phyloP scores from a whole-genome alignment of 2,329 filamentous ascomycete genomes.

The Raffaelea albimanens region DNA sequence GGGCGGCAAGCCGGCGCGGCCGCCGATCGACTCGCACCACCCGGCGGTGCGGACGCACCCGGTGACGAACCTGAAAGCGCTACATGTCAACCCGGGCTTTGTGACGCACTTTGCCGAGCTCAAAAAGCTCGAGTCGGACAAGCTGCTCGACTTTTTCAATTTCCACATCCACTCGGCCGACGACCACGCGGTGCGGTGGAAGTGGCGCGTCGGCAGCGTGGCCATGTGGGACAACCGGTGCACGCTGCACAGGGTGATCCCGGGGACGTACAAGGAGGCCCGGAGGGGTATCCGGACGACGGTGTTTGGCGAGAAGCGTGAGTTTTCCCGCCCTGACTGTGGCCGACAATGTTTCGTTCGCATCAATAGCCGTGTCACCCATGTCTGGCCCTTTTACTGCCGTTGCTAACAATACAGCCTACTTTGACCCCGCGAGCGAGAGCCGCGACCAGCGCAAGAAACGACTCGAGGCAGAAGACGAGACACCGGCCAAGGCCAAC shows the following conservation, averaged over 20 bases:
- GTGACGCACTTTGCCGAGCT: constrained; percentile 39
- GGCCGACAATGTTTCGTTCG: neutral
- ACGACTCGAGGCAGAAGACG: constrained; percentile 10
- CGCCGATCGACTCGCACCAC: constrained; percentile 37
- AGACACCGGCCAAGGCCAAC: neutral
- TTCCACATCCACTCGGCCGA: constrained; percentile 39
- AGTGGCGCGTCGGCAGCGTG: constrained; percentile 37
- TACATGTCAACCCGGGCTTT: constrained; percentile 36
- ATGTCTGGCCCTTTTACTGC: neutral
- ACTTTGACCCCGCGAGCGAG: constrained; percentile 22
- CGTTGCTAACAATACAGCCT: constrained; percentile 15
- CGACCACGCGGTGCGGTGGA: constrained; percentile 39
- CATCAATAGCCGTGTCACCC: neutral
- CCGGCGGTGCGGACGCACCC: constrained; percentile 39
- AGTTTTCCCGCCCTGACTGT: constrained; percentile 10
- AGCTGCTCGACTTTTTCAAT: constrained; percentile 33
- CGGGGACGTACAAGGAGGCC: constrained; percentile 26
- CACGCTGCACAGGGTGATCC: constrained; percentile 30
- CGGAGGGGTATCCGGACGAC: constrained; percentile 30
- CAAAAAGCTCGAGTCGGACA: constrained; percentile 37
- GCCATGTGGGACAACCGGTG: constrained; percentile 42
- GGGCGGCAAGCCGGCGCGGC: constrained; percentile 28
- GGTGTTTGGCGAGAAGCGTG: constrained; percentile 34
- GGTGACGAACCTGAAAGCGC: constrained; percentile 33
- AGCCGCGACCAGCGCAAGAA: constrained; percentile 17